Evolutionary conservation across 2,329 filamentous ascomycete species (phyloP).

Genomic region (Ambrosiella beaveri): DNA sequence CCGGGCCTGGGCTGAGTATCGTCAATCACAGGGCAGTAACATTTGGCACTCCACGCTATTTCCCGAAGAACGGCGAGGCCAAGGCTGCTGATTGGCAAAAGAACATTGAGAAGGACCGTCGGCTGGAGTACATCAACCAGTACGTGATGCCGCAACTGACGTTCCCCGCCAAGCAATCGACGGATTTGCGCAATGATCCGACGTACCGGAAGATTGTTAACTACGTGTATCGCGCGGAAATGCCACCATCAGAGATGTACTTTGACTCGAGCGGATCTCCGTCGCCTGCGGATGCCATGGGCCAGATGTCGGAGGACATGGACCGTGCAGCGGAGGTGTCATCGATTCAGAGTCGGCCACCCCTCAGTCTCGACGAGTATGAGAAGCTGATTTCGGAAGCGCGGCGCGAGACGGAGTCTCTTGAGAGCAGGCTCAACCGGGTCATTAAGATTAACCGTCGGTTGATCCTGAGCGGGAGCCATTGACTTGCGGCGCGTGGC

Average conservation of each 20-base stretch:
- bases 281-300: no score
- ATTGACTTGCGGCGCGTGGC: conserved; percentile 13
- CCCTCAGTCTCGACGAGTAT: conserved; percentile 46
- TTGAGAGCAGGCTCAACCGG: conserved; percentile 44
- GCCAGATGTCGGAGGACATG: no score
- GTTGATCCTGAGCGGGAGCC: conserved; percentile 26
- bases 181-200: conserved; percentile 1
- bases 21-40: conserved; percentile 48
- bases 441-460: conserved; percentile 43
- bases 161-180: background rate
- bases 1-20: conserved; percentile 36
- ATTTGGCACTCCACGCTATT: conserved; percentile 45
- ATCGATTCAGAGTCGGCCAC: conserved; percentile 25
- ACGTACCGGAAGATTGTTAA: background rate
- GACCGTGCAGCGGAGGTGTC: conserved; percentile 6
- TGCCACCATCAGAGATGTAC: background rate
- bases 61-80: conserved; percentile 28
- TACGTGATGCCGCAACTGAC: conserved; percentile 41
- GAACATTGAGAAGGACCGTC: conserved; percentile 45
- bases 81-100: conserved; percentile 43
- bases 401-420: conserved; percentile 41
- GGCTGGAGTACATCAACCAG: conserved; percentile 48
- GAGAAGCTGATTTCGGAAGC: conserved; percentile 36
- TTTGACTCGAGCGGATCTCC: background rate
- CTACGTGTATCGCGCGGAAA: background rate